A percentile compares a stretch with the other conserved stretches of the same genome.
phyloP scores from a whole-genome alignment of 2,329 filamentous ascomycete species.

The Phaeophleospora eucalypticola region DNA sequence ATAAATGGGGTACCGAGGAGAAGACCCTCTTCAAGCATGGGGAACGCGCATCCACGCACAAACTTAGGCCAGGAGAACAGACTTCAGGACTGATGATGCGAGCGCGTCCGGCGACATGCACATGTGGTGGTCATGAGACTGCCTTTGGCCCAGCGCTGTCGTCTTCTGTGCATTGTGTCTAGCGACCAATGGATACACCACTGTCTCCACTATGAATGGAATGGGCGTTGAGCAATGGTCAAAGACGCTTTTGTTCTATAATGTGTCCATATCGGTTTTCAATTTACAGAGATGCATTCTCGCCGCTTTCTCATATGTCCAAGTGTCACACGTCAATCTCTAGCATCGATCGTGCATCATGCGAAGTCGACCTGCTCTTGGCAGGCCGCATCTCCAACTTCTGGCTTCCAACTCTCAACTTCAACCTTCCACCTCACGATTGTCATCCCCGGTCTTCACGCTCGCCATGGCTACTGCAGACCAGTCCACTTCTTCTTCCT shows the following conservation, averaged over 20 bases:
- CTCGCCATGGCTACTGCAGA: slow-evolving; percentile 4
- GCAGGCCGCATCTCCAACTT: background rate
- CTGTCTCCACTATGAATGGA: slow-evolving; percentile 1
- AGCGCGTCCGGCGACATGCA: background rate
- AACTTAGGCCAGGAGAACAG: too few species aligned
- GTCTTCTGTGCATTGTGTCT: background rate
- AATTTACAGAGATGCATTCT: too few species aligned
- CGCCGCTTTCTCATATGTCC: too few species aligned
- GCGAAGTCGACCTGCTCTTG: too few species aligned
- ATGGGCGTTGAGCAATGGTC: background rate
- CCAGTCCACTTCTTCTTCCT: slow-evolving; percentile 39
- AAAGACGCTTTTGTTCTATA: too few species aligned
- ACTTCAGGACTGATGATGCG: background rate
- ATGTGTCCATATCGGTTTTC: too few species aligned
- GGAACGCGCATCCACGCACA: too few species aligned
- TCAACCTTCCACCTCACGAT: background rate
- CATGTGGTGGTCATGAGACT: background rate
- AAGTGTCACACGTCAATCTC: too few species aligned
- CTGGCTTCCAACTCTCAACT: background rate
- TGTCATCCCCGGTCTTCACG: background rate
- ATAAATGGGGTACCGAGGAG: background rate
- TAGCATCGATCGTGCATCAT: too few species aligned
- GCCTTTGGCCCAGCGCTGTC: too few species aligned
- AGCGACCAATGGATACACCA: background rate
- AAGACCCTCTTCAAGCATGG: too few species aligned